Evolutionary conservation across 352 stramenopile species (phyloP), one percentile per base, ranked within the genome.

Genomic region (Phytopythium kandeliae): DNA sequence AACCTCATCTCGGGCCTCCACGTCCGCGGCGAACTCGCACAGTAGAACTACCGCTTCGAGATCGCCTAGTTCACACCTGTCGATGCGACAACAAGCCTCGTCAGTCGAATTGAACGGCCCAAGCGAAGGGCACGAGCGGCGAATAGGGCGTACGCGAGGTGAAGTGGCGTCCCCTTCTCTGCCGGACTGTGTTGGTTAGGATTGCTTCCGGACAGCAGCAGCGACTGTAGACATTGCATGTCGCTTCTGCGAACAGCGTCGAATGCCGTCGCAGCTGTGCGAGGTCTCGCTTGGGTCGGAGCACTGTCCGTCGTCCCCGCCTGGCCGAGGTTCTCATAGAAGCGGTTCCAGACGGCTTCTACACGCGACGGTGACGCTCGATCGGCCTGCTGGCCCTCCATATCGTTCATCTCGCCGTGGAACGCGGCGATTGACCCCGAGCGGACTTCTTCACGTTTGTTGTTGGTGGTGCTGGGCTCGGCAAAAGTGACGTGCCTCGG

Each of bases 291-390:
- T 19, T 45, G 38, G 13, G 10, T n/a, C 8, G 21, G 4, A 9
- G 21, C 0, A 3, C 15, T 43, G 17, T 8, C 1, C 3, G 37
- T 13, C 22, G 35, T 6, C 16, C 35, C 35, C 10, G 24, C 21
- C 11, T 45, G 38, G 21, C 38, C 71, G 50, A 86, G 58, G 26
- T 92, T 92, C 38, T 83, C 73, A 58, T 89, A 92, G 49, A 92
- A 92, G 17, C 65, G 66, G 48, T 81, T 87, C 81, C 78, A 92
- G 19, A 92, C 73, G 22, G 76, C 81, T 50, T 67, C 72, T 8
- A 89, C 74, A 4, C 77, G 63, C 2, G 66, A 49, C 0, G 74
- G 67, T 54, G 74, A 74, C 37, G 76, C 53, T 0, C 48, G 43
- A 2, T 55, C 51, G 9, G 48, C 10, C 3, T 28, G 7, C 54